These are phyloP conservation scores for Microbotryomycetes sp. DNA, from an alignment of 1,284 basidiomycete species.

Conservation along the genomic window DNA sequence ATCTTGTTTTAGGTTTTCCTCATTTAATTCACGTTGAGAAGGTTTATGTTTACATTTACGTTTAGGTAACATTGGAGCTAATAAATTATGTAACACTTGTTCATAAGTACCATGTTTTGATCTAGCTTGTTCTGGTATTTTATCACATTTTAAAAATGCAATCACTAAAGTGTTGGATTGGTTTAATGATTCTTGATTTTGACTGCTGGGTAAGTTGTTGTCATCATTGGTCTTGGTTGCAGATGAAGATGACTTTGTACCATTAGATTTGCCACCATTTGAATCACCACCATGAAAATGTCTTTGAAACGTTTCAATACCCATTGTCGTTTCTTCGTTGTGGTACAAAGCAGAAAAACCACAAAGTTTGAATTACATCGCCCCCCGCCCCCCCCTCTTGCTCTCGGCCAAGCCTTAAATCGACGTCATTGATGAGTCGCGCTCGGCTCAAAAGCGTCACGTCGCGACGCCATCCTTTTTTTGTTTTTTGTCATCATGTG, in stretches of 20 bases:
- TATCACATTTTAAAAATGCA: constrained; percentile 26
- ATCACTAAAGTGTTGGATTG: constrained; percentile 21
- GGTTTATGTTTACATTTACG: background rate
- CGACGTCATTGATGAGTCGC: too few relatives aligned
- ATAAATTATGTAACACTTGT: constrained; percentile 31
- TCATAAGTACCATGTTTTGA: constrained; percentile 34
- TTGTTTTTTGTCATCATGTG: too few relatives aligned
- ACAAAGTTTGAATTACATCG: too few relatives aligned
- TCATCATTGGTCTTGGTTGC: background rate
- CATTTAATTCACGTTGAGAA: background rate
- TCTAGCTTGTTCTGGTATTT: constrained; percentile 29
- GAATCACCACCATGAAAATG: background rate
- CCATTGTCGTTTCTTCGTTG: too few relatives aligned
- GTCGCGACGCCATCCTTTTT: too few relatives aligned
- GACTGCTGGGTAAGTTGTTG: background rate
- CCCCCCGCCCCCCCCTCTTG: too few relatives aligned
- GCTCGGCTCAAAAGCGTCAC: too few relatives aligned
- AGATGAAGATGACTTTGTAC: too few relatives aligned
- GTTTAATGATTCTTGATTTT: background rate
- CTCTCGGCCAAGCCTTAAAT: too few relatives aligned
- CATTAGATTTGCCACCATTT: too few relatives aligned
- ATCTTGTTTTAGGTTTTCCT: background rate
- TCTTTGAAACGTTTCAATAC: background rate
- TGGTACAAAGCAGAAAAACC: too few relatives aligned
- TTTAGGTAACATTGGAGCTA: constrained; percentile 24